Percentiles rank a stretch among this genome's conserved stretches.
Evolutionary conservation across 2,329 filamentous ascomycete genomes (phyloP).

Genomic region (Neoscytalidium dimidiatum): DNA sequence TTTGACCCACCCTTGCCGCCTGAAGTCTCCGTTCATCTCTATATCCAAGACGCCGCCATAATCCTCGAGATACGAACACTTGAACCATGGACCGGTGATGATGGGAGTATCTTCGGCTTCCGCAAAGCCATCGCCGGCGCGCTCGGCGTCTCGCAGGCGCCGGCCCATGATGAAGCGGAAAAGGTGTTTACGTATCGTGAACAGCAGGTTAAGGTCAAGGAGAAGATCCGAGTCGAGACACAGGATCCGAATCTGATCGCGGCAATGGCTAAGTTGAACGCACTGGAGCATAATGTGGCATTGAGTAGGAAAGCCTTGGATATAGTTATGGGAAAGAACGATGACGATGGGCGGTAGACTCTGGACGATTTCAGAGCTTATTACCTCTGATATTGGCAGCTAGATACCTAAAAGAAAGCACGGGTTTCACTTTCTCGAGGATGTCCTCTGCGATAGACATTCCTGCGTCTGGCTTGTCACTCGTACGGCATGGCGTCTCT

Average conservation of each 20-base stretch:
- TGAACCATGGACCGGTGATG: slow-evolving; percentile 51
- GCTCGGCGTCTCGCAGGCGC: slow-evolving; percentile 43
- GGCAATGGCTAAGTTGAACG: slow-evolving; percentile 78
- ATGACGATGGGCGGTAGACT: slow-evolving; percentile 3
- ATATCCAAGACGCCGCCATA: slow-evolving; percentile 57
- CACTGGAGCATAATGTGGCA: slow-evolving; percentile 71
- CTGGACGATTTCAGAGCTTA: neutral
- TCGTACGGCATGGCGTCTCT: too few relatives aligned
- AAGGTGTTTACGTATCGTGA: slow-evolving; percentile 69
- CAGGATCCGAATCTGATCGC: slow-evolving; percentile 86
- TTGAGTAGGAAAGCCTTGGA: slow-evolving; percentile 71
- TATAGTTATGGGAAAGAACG: slow-evolving; percentile 68
- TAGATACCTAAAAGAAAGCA: neutral
- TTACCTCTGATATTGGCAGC: neutral
- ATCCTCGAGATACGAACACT: slow-evolving; percentile 67
- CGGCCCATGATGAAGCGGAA: slow-evolving; percentile 66
- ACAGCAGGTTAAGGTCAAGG: slow-evolving; percentile 78
- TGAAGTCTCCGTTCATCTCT: slow-evolving; percentile 71
- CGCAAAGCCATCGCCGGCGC: slow-evolving; percentile 56
- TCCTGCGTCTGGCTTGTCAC: too few relatives aligned
- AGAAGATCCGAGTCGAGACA: slow-evolving; percentile 86
- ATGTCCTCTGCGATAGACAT: too few relatives aligned
- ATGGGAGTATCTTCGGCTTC: slow-evolving; percentile 51
- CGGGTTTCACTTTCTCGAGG: too few relatives aligned
- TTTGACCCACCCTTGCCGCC: slow-evolving; percentile 66